A percentile compares a stretch with the other conserved stretches of the same genome.
Evolutionary conservation across 148 eudicot species (phyloP).

Genomic region (Fallopia convolvulus): DNA sequence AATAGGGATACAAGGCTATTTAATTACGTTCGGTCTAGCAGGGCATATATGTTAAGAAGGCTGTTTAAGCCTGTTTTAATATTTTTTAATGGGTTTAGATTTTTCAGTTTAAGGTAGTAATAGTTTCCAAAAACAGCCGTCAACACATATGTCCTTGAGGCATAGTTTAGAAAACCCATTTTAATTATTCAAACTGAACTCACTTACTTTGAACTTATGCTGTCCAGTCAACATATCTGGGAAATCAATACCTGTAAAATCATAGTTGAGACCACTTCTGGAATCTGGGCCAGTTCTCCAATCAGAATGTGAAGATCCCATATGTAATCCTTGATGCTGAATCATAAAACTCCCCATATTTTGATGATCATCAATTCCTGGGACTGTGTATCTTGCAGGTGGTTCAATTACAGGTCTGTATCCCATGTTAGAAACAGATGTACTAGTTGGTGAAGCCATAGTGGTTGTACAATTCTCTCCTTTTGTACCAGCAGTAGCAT

Average conservation of each 20-base stretch:
- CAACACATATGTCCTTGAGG: too few species aligned
- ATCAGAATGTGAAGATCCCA: constrained; percentile 20
- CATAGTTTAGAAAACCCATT: neutral
- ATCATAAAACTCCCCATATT: constrained; percentile 29
- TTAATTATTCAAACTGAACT: neutral
- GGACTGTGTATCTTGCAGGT: constrained; percentile 22
- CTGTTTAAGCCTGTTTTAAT: too few species aligned
- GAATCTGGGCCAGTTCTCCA: constrained; percentile 24
- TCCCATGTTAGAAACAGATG: constrained; percentile 32
- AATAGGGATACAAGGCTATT: neutral
- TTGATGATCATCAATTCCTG: constrained; percentile 20
- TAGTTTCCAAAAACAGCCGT: too few species aligned
- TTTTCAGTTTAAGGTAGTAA: neutral
- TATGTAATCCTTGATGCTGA: constrained; percentile 23
- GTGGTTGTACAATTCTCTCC: constrained; percentile 28
- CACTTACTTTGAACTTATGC: neutral
- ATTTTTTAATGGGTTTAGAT: too few species aligned
- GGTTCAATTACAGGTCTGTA: constrained; percentile 47
- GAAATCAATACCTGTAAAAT: constrained; percentile 20
- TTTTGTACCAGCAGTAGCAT: constrained; percentile 29
- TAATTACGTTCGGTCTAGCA: too few species aligned
- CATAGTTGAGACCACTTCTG: constrained; percentile 12
- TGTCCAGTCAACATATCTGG: neutral
- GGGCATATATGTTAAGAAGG: too few species aligned
- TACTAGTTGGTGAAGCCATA: constrained; percentile 36